Evolutionary conservation across 208 protist species (phyloP).

Genomic region (Tritrichomonas musculus): DNA sequence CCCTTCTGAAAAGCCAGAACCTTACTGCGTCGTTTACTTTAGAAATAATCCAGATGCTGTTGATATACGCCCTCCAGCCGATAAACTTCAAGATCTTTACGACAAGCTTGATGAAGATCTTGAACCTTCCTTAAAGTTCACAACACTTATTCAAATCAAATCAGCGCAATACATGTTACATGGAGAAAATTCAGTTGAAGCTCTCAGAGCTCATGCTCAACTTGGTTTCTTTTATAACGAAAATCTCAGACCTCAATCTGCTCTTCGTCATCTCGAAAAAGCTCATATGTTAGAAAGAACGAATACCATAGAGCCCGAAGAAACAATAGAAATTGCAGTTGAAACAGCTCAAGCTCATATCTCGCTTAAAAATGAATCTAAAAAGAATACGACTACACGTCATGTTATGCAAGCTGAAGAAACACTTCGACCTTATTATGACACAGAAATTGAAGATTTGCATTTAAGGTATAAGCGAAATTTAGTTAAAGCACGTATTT

Average conservation of each 20-base stretch:
- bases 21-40: neutral
- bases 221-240: constrained; percentile 33
- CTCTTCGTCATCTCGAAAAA: neutral
- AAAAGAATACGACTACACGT: neutral
- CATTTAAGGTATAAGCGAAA: neutral
- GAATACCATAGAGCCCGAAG: neutral
- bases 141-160: neutral
- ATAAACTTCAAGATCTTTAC: neutral
- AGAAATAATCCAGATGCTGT: neutral
- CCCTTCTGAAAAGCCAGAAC: neutral
- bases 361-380: neutral
- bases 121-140: neutral
- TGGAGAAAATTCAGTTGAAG: constrained; percentile 14
- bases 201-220: neutral
- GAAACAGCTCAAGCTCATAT: neutral
- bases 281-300: neutral
- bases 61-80: neutral
- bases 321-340: neutral
- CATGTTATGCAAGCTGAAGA: neutral
- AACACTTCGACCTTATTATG: neutral
- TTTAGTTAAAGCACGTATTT: neutral
- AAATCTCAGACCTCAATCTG: neutral
- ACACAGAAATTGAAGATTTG: neutral
- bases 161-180: neutral
- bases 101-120: constrained; percentile 14